Evolutionary conservation across 148 eudicot genomes (phyloP), one percentile per base, ranked within the genome.

Genomic region (Selenicereus undatus): DNA sequence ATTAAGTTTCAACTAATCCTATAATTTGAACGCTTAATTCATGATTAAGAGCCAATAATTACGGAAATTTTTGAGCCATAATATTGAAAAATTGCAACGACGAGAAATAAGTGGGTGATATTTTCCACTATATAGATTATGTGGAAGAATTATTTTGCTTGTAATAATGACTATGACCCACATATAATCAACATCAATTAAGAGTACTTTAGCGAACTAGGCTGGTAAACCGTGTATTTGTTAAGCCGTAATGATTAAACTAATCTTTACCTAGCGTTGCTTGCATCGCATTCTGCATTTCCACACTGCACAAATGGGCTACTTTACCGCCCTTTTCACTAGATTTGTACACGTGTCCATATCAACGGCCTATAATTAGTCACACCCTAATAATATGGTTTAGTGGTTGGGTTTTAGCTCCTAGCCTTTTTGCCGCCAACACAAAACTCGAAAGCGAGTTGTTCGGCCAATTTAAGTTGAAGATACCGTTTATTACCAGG

Each of bases 131-230:
- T 20, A 56, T 27, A 36, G 6, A 69, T 80, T 73, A 76, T 79
- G 83, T 69, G 79, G 69, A 76, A 51, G 36, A 81, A 75, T 81
- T 77, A 29, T 76, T 48, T 68, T 66, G 68, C 69, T 51, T 75
- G 35, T 81, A 81, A 76, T 76, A 56, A 56, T 17, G 69, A 26
- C 39, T 51, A 54, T 52, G 75, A 17, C 36, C 75, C 26, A 75
- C 60, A 13, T 66, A 71, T 36, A 35, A 32, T 12, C 11, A 8
- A 32, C 29, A 21, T 68, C 5, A 26, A 52, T 52, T 69, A 76
- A 12, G 26, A 1, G 6, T 18, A 17, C 62, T 56, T 20, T 56
- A 56, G 6, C 22, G 18, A 14, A 73, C 18, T 48, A 14, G 24
- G 35, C 27, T 48, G 56, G 20, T 45, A 73, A 43, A 11, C 56